A percentile compares a stretch with the other conserved stretches of the same genome.
These are phyloP conservation scores for Apocynum venetum DNA, from an alignment of 257 asterid species.

Conservation along the genomic window DNA sequence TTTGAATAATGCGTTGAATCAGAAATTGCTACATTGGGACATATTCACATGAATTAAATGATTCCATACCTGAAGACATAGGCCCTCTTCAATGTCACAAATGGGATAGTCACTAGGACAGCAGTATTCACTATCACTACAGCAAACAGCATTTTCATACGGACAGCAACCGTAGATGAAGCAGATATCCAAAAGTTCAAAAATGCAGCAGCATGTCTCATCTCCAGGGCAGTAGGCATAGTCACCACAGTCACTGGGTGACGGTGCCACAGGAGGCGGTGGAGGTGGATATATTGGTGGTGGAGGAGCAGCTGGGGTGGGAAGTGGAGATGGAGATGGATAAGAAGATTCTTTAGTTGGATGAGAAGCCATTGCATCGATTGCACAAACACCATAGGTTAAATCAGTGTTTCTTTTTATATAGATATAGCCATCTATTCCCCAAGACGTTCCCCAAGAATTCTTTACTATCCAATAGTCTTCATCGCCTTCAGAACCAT, in stretches of 20 bases:
- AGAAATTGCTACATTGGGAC: background rate
- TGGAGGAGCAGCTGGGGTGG: conserved; percentile 9
- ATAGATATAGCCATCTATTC: conserved; percentile 27
- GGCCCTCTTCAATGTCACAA: conserved; percentile 23
- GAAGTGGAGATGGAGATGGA: conserved; percentile 13
- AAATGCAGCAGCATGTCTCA: conserved; percentile 27
- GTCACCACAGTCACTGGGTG: conserved; percentile 23
- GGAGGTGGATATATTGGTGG: conserved; percentile 13
- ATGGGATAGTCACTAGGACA: conserved; percentile 32
- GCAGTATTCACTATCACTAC: conserved; percentile 21
- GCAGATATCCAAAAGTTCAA: conserved; percentile 13
- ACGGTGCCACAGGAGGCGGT: conserved; percentile 7
- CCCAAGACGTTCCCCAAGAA: conserved; percentile 38
- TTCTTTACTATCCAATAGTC: conserved; percentile 40
- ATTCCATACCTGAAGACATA: conserved; percentile 21
- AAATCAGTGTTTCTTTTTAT: conserved; percentile 16
- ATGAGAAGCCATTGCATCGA: conserved; percentile 30
- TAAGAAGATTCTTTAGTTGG: conserved; percentile 11
- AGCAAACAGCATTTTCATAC: conserved; percentile 24
- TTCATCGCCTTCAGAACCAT: conserved; percentile 26
- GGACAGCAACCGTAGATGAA: conserved; percentile 13
- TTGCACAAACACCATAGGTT: conserved; percentile 28
- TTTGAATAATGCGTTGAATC: background rate
- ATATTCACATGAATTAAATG: background rate
- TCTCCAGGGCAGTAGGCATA: conserved; percentile 18